Conservation (phyloP, 805 yeast genomes). For the Nakazawaea anatomiae region DNA sequence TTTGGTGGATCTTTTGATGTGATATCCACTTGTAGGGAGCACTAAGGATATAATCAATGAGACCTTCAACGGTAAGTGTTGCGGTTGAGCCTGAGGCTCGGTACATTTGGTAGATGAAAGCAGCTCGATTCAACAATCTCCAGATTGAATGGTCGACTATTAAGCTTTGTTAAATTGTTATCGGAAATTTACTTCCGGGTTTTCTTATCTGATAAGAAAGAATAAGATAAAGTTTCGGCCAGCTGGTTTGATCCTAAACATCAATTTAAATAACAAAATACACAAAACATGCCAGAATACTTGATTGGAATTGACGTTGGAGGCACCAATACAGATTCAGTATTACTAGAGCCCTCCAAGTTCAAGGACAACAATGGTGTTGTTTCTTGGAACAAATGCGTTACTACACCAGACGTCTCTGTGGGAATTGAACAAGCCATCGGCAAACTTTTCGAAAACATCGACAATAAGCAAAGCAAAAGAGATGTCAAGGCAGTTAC, state of each 20-base stretch:
- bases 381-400: slow-evolving; percentile 34
- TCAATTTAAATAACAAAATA: neutral
- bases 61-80: too few species aligned
- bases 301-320: slow-evolving; percentile 46
- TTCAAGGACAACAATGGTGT: slow-evolving; percentile 25
- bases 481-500: slow-evolving; percentile 34
- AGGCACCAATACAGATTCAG: slow-evolving; percentile 45
- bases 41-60: too few species aligned
- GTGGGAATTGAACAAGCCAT: slow-evolving; percentile 35
- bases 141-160: too few species aligned
- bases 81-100: too few species aligned
- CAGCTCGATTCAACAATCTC: too few species aligned
- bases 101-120: too few species aligned
- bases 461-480: slow-evolving; percentile 11
- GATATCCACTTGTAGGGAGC: too few species aligned
- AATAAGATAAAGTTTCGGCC: neutral
- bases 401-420: slow-evolving; percentile 38
- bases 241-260: neutral
- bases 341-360: slow-evolving; percentile 31
- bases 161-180: neutral
- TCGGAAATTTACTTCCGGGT: neutral
- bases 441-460: slow-evolving; percentile 23
- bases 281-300: neutral
- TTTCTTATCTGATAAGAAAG: neutral
- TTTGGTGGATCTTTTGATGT: too few species aligned